Conservation (phyloP, 108 stramenopile species). For the Nannochloropsis oceanica region DNA sequence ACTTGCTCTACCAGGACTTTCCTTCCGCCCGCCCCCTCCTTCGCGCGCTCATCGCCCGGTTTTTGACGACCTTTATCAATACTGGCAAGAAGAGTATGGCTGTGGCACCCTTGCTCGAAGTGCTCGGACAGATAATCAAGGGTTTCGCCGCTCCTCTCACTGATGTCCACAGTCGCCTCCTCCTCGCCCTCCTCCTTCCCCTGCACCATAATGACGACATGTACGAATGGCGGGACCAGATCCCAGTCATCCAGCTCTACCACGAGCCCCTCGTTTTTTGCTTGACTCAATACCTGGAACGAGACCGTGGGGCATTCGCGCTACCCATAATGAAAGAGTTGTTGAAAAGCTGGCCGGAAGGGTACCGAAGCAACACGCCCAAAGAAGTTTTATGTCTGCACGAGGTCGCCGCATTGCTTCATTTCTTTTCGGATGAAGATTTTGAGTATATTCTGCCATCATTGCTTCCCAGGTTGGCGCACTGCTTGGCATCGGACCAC, state of each 20-base stretch:
- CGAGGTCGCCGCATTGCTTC: constrained; percentile 32
- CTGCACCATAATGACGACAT: constrained; percentile 14
- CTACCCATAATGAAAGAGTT: background rate
- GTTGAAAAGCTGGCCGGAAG: constrained; percentile 28
- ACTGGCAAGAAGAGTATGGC: background rate
- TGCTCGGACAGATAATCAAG: background rate
- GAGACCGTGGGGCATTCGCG: background rate
- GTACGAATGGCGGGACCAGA: constrained; percentile 16
- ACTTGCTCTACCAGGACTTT: background rate
- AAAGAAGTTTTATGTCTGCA: constrained; percentile 46
- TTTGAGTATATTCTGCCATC: background rate
- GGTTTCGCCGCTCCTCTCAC: background rate
- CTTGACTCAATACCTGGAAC: background rate
- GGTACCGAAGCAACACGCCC: constrained; percentile 40
- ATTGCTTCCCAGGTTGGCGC: constrained; percentile 11
- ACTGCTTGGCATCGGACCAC: constrained; percentile 31
- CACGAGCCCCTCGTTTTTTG: constrained; percentile 5
- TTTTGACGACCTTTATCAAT: background rate
- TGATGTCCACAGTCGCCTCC: background rate
- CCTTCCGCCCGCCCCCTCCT: background rate
- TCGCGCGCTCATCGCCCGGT: background rate
- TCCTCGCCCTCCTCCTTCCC: background rate
- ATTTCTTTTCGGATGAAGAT: background rate
- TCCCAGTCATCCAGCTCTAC: constrained; percentile 13
- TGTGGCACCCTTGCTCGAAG: background rate